phyloP scores from a whole-genome alignment of 176 grass and related monocot species.

The Eleusine coracana region DNA sequence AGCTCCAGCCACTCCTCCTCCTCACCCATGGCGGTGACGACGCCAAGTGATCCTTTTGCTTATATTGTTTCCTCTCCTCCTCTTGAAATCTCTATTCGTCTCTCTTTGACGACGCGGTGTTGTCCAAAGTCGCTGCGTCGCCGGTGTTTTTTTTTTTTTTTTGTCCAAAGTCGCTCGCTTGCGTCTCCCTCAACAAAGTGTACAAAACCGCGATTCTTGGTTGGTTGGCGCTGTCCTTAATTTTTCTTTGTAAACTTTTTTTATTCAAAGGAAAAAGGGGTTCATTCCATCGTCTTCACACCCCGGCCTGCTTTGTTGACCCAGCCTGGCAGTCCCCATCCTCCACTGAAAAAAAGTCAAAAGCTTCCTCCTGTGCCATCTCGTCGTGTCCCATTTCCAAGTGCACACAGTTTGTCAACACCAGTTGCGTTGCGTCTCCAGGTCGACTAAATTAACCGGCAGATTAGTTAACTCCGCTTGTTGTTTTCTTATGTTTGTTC shows the following conservation, averaged over 20 bases:
- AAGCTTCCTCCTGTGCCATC: neutral
- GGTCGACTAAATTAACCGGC: too few relatives aligned
- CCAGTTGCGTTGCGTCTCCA: neutral
- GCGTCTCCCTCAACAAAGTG: constrained; percentile 35
- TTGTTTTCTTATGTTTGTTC: neutral
- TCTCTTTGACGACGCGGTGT: neutral
- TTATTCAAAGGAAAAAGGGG: neutral
- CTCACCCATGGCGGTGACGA: too few relatives aligned
- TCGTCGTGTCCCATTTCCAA: neutral
- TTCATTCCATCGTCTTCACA: neutral
- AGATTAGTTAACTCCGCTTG: too few relatives aligned
- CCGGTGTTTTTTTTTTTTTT: neutral
- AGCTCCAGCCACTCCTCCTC: constrained; percentile 36
- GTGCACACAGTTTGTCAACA: neutral
- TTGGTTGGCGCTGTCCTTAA: neutral
- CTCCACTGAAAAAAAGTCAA: neutral
- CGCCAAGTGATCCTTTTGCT: too few relatives aligned
- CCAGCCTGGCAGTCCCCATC: neutral
- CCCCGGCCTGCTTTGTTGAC: neutral
- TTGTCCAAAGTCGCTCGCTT: constrained; percentile 8
- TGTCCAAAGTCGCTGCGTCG: neutral
- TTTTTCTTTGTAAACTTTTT: neutral
- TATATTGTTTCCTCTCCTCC: too few relatives aligned
- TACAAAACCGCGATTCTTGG: neutral
- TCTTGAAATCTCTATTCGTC: neutral